Conservation (phyloP, 208 protist species). For the Crithidia acanthocephali region DNA sequence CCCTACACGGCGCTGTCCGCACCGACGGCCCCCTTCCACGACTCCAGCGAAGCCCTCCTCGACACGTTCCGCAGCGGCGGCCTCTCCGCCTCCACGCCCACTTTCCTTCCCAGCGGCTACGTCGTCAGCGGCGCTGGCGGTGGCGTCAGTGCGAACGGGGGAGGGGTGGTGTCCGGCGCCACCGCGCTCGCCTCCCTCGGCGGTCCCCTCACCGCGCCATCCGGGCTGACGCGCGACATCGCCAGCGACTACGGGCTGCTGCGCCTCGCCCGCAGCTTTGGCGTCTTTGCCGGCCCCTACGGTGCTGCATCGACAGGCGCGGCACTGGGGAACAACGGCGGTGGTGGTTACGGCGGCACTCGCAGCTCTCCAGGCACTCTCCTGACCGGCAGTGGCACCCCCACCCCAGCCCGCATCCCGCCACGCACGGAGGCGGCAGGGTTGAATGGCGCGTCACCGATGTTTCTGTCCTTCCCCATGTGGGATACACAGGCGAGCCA, state of each 20-base stretch:
- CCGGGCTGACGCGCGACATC: slow-evolving; percentile 16
- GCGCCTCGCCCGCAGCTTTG: slow-evolving; percentile 25
- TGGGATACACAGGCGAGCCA: slow-evolving; percentile 19
- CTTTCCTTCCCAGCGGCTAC: slow-evolving; percentile 4
- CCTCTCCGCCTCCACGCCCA: slow-evolving; percentile 1
- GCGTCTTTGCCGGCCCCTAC: slow-evolving; percentile 22
- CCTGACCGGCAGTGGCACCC: neutral
- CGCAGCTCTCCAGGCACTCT: too few relatives aligned
- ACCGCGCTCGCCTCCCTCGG: neutral
- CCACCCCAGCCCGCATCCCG: slow-evolving; percentile 9
- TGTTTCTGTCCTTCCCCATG: slow-evolving; percentile 37
- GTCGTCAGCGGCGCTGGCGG: neutral
- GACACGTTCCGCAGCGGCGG: slow-evolving; percentile 19
- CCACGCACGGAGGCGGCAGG: slow-evolving; percentile 15
- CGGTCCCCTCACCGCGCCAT: neutral
- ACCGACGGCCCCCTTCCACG: neutral
- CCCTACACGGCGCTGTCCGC: slow-evolving; percentile 5
- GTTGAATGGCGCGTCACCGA: slow-evolving; percentile 7
- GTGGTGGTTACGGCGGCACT: too few relatives aligned
- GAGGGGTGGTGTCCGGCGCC: neutral
- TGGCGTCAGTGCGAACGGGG: neutral
- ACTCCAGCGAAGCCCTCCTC: slow-evolving; percentile 8
- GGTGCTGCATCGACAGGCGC: neutral
- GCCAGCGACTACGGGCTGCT: slow-evolving; percentile 29
- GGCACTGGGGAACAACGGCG: slow-evolving; percentile 3